These are phyloP conservation scores for Amphibolis antarctica DNA, from an alignment of 106 monocot genomes.

Conservation along the genomic window DNA sequence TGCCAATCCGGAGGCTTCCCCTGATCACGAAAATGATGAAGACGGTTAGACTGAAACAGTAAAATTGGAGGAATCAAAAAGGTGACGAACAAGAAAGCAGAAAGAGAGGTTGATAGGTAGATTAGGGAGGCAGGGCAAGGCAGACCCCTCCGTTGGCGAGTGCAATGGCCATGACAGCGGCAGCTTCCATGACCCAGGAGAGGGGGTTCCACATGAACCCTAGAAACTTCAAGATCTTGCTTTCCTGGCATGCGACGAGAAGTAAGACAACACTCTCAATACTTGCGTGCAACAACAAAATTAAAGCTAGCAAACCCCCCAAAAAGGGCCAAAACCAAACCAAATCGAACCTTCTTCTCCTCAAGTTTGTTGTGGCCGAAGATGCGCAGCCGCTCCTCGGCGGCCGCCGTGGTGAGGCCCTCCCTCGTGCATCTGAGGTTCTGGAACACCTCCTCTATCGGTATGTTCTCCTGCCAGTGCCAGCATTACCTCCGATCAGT, in stretches of 20 bases:
- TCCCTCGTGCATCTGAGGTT: constrained; percentile 72
- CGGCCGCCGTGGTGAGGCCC: constrained; percentile 59
- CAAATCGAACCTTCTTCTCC: constrained; percentile 67
- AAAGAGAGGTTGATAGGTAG: neutral
- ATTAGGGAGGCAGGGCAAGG: neutral
- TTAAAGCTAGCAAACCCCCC: neutral
- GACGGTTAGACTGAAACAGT: neutral
- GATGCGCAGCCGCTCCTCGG: constrained; percentile 59
- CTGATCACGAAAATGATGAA: constrained; percentile 12
- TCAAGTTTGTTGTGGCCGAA: constrained; percentile 98
- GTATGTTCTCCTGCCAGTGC: constrained; percentile 61
- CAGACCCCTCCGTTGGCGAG: constrained; percentile 96
- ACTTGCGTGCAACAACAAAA: neutral
- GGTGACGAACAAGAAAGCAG: neutral
- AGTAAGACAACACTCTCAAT: neutral
- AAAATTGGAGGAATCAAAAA: neutral
- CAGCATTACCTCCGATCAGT: too few relatives aligned
- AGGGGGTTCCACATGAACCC: constrained; percentile 99
- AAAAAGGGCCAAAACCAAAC: neutral
- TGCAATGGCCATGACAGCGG: constrained; percentile 96
- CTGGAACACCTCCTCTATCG: constrained; percentile 88
- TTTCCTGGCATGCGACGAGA: constrained; percentile 48
- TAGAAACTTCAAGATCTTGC: constrained; percentile 76
- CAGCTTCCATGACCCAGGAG: constrained; percentile 99
- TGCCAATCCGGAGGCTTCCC: constrained; percentile 97